These are phyloP conservation scores for Ceratocystis variospora DNA, from an alignment of 2,329 filamentous ascomycete species.

Conservation along the genomic window DNA sequence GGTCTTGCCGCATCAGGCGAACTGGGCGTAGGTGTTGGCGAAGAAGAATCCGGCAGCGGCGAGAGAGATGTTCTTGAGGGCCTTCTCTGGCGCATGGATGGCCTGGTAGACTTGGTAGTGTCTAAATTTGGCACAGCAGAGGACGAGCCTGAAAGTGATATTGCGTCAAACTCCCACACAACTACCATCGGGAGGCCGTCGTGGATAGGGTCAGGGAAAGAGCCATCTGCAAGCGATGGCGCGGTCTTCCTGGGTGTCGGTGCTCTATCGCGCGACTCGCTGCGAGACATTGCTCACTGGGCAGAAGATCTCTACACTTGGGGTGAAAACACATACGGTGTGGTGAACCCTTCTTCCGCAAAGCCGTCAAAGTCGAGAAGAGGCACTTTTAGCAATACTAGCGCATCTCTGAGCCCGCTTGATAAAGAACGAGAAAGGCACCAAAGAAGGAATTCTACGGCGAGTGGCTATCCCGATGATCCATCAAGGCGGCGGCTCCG, in stretches of 20 bases:
- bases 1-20: constrained; percentile 85
- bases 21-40: constrained; percentile 83
- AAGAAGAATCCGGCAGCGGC: constrained; percentile 87
- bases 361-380: constrained; percentile 15
- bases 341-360: constrained; percentile 40
- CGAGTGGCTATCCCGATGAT: neutral
- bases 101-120: constrained; percentile 76
- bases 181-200: constrained; percentile 13
- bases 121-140: constrained; percentile 59
- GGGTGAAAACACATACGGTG: constrained; percentile 72
- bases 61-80: constrained; percentile 88
- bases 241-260: constrained; percentile 75
- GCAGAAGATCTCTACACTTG: constrained; percentile 76
- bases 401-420: neutral
- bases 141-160: constrained; percentile 22
- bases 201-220: constrained; percentile 63
- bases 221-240: constrained; percentile 61
- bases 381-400: constrained; percentile 12
- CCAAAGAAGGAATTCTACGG: neutral
- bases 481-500: constrained; percentile 15
- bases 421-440: constrained; percentile 7
- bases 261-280: constrained; percentile 53
- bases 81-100: constrained; percentile 64
- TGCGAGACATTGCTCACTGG: constrained; percentile 68
- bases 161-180: constrained; percentile 19